These are phyloP conservation scores for Athelia psychrophila DNA, from an alignment of 1,284 basidiomycete species.

Conservation along the genomic window DNA sequence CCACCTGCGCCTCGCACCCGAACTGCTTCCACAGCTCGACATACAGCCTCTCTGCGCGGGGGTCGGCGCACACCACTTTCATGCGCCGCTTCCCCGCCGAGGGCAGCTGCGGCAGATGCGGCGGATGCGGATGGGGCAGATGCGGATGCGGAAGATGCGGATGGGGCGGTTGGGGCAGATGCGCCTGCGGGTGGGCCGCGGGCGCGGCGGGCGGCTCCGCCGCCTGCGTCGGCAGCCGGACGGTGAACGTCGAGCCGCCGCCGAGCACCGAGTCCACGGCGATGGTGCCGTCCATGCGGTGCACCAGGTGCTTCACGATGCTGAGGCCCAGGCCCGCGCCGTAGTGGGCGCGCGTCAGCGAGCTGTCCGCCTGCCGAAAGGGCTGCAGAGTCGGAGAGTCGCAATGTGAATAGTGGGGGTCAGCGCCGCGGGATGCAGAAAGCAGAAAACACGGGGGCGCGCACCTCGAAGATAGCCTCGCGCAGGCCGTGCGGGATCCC, in stretches of 20 bases:
- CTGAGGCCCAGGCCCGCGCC: constrained; percentile 28
- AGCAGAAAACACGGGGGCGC: too few species aligned
- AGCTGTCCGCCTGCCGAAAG: constrained; percentile 27
- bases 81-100: background rate
- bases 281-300: constrained; percentile 27
- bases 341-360: constrained; percentile 22
- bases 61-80: background rate
- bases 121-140: too few species aligned
- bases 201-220: background rate
- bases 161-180: too few species aligned
- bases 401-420: too few species aligned
- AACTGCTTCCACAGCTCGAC: constrained; percentile 17
- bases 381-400: too few species aligned
- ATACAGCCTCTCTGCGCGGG: constrained; percentile 16
- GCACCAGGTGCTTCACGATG: constrained; percentile 29
- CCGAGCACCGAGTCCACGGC: constrained; percentile 24
- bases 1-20: constrained; percentile 13
- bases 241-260: constrained; percentile 23
- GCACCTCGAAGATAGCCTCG: constrained; percentile 11
- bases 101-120: background rate
- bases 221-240: constrained; percentile 16
- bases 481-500: constrained; percentile 21
- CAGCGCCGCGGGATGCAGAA: too few species aligned
- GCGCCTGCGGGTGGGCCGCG: too few species aligned
- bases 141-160: too few species aligned